Percentiles rank a stretch among this genome's conserved stretches.
phyloP scores from a whole-genome alignment of 169 alveolate species.

The Plasmodium coatneyi region DNA sequence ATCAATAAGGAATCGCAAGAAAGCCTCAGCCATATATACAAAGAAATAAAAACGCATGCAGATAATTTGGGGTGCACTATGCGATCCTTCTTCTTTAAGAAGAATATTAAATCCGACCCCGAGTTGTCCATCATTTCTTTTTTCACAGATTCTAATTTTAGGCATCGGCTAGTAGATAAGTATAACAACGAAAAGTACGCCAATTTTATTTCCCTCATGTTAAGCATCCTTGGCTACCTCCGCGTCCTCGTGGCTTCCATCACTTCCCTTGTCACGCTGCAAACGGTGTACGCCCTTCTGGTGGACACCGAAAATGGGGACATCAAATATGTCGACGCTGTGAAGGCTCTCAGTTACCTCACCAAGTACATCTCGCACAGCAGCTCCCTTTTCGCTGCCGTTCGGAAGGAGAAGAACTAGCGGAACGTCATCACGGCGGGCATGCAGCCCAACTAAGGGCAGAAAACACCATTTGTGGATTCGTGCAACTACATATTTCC shows the following conservation, averaged over 20 bases:
- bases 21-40: neutral
- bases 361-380: neutral
- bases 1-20: neutral
- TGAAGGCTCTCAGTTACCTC: neutral
- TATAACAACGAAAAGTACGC: neutral
- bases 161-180: neutral
- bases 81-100: neutral
- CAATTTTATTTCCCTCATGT: slow-evolving; percentile 15
- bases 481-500: too few relatives aligned
- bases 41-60: slow-evolving; percentile 1
- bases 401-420: neutral
- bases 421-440: neutral
- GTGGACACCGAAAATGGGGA: neutral
- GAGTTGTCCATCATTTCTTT: neutral
- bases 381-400: neutral
- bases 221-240: neutral
- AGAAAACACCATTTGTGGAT: too few relatives aligned
- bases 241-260: neutral
- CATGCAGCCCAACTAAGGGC: too few relatives aligned
- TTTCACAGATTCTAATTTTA: slow-evolving; percentile 4
- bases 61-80: neutral
- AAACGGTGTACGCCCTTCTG: slow-evolving; percentile 6
- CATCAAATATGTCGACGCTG: slow-evolving; percentile 5
- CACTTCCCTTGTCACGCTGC: neutral
- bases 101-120: neutral